phyloP scores from a whole-genome alignment of 345 rosid genomes.

The Fremontodendron californicum region DNA sequence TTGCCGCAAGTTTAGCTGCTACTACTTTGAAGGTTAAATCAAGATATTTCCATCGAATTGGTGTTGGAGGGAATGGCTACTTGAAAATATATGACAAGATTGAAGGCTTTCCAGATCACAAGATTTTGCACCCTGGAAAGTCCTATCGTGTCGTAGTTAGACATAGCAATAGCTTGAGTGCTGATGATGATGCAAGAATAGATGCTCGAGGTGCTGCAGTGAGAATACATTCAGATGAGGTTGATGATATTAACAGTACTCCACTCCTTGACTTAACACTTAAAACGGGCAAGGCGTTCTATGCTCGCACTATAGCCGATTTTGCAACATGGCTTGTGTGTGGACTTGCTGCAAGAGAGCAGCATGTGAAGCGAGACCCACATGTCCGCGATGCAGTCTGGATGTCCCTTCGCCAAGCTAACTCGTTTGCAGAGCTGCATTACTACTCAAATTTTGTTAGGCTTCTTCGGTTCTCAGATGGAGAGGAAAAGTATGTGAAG shows the following conservation, averaged over 20 bases:
- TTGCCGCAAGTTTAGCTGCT: conserved; percentile 53
- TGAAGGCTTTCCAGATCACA: conserved; percentile 48
- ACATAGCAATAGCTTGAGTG: conserved; percentile 68
- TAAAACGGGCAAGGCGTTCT: conserved; percentile 65
- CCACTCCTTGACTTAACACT: conserved; percentile 57
- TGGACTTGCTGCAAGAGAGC: conserved; percentile 64
- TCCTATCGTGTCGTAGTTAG: conserved; percentile 42
- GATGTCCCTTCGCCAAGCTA: conserved; percentile 47
- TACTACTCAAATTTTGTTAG: conserved; percentile 59
- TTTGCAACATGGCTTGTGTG: conserved; percentile 70
- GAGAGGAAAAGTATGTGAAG: conserved; percentile 58
- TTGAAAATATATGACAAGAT: conserved; percentile 44
- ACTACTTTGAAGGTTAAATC: conserved; percentile 61
- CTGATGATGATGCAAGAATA: conserved; percentile 70
- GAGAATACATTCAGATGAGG: conserved; percentile 40
- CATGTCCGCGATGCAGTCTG: conserved; percentile 62
- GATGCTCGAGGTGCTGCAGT: conserved; percentile 63
- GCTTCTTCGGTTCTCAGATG: conserved; percentile 50
- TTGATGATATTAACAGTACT: not conserved
- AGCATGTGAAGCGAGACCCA: conserved; percentile 49
- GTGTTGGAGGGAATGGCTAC: conserved; percentile 50
- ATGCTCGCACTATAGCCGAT: conserved; percentile 57
- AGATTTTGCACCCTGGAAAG: conserved; percentile 46
- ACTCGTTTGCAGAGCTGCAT: conserved; percentile 51
- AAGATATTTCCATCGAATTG: conserved; percentile 64